Evolutionary conservation across 148 eudicot genomes (phyloP).

Genomic region (Fagopyrum tataricum): DNA sequence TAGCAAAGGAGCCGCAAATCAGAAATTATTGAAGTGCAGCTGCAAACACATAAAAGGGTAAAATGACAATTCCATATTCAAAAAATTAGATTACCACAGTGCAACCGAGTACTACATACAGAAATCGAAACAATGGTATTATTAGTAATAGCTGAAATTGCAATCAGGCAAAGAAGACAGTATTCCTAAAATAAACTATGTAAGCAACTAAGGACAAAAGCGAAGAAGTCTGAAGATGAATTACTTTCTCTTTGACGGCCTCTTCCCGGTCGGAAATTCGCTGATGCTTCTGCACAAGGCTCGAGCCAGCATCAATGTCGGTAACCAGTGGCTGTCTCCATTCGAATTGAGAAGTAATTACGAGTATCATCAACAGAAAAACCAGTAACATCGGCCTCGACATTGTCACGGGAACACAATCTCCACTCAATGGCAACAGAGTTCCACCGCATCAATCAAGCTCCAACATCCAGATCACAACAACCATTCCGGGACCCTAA

Average conservation of each 20-base stretch:
- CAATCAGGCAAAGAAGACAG: not conserved
- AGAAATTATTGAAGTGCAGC: not conserved
- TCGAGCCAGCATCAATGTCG: conserved; percentile 18
- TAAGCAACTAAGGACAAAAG: not conserved
- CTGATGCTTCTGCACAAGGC: conserved; percentile 13
- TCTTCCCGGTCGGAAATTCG: conserved; percentile 20
- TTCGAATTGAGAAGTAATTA: conserved; percentile 23
- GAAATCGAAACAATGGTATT: not conserved
- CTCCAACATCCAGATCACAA: not conserved
- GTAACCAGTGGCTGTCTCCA: conserved; percentile 22
- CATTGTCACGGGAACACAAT: conserved; percentile 14
- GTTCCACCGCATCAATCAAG: conserved; percentile 2
- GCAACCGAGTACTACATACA: not conserved
- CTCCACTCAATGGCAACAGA: not conserved
- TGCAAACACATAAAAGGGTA: not conserved
- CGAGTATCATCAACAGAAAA: conserved; percentile 20
- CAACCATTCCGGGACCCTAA: not conserved
- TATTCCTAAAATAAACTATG: too few species aligned
- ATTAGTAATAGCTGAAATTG: not conserved
- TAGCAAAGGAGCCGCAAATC: not conserved
- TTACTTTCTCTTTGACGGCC: conserved; percentile 25
- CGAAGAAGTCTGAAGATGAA: not conserved
- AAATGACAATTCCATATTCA: not conserved
- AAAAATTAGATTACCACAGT: not conserved
- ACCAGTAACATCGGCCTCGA: conserved; percentile 23